Percentiles rank a stretch among this genome's conserved stretches.
Evolutionary conservation across 352 stramenopile genomes (phyloP).

Genomic region (Globisporangium spinosum): DNA sequence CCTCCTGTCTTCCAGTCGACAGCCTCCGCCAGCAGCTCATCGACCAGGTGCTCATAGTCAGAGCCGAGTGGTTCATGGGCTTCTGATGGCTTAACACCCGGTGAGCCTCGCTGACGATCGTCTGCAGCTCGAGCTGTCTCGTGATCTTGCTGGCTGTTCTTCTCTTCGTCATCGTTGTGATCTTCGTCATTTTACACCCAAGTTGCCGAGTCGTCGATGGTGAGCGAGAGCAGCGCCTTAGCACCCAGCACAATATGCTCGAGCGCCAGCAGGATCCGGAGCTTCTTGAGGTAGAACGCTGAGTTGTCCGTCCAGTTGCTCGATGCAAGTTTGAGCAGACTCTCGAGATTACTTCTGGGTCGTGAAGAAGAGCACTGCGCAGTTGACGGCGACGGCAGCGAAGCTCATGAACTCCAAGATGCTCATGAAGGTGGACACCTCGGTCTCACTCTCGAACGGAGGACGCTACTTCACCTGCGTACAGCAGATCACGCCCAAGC

Average conservation of each 20-base stretch:
- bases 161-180: slow-evolving; percentile 40
- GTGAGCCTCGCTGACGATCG: background rate
- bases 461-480: slow-evolving; percentile 69
- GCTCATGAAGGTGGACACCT: slow-evolving; percentile 90
- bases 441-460: slow-evolving; percentile 72
- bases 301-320: slow-evolving; percentile 20
- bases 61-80: background rate
- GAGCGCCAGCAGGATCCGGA: slow-evolving; percentile 58
- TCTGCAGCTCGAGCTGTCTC: slow-evolving; percentile 3
- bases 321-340: slow-evolving; percentile 27
- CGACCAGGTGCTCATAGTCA: slow-evolving; percentile 10
- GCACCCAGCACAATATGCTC: slow-evolving; percentile 63
- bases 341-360: slow-evolving; percentile 59
- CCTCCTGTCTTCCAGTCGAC: slow-evolving; percentile 11
- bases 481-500: slow-evolving; percentile 81
- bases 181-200: slow-evolving; percentile 78
- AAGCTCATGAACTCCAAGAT: slow-evolving; percentile 92
- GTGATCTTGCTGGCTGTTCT: slow-evolving; percentile 13
- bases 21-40: slow-evolving; percentile 19
- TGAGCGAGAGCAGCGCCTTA: slow-evolving; percentile 61
- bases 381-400: slow-evolving; percentile 73
- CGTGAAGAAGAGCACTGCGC: slow-evolving; percentile 70
- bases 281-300: slow-evolving; percentile 42
- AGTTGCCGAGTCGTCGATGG: slow-evolving; percentile 61
- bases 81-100: background rate